Percentiles rank a stretch among this genome's conserved stretches.
Conservation (phyloP, 345 rosid genomes). For the Boechera stricta region DNA sequence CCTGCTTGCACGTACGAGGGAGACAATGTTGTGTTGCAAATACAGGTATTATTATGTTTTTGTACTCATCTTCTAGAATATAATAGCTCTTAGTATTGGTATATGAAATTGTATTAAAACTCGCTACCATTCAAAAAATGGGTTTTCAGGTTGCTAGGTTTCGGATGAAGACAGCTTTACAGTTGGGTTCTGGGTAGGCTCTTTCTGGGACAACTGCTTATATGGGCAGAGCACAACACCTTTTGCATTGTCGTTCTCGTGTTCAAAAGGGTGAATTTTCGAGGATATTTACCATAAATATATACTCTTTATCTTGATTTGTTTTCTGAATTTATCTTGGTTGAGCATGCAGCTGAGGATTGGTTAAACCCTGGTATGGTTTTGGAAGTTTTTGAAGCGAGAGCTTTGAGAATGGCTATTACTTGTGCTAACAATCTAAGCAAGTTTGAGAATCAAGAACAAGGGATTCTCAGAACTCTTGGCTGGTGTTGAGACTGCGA, state of each 20-base stretch:
- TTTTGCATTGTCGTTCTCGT: constrained; percentile 62
- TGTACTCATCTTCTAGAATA: background rate
- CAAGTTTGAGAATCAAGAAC: constrained; percentile 69
- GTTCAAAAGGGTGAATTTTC: constrained; percentile 57
- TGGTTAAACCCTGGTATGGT: constrained; percentile 75
- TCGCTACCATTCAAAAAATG: background rate
- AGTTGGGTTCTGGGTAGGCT: constrained; percentile 65
- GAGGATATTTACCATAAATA: background rate
- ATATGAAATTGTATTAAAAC: background rate
- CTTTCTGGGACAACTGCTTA: constrained; percentile 84
- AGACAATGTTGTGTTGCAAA: constrained; percentile 83
- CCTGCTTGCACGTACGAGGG: constrained; percentile 96
- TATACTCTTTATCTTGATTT: background rate
- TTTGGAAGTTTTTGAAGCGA: constrained; percentile 83
- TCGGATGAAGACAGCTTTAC: constrained; percentile 81
- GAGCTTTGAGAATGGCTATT: constrained; percentile 77
- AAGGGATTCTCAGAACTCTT: constrained; percentile 82
- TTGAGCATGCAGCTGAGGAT: constrained; percentile 61
- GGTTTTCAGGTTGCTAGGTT: constrained; percentile 76
- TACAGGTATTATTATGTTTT: constrained; percentile 58
- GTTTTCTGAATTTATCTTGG: background rate
- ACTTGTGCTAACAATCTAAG: constrained; percentile 68
- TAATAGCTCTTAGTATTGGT: background rate
- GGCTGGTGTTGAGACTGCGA: constrained; percentile 67
- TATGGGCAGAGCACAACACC: constrained; percentile 66